Base-by-base conservation (phyloP, 306 rosid genomes). In the Inga leiocalycina region DNA sequence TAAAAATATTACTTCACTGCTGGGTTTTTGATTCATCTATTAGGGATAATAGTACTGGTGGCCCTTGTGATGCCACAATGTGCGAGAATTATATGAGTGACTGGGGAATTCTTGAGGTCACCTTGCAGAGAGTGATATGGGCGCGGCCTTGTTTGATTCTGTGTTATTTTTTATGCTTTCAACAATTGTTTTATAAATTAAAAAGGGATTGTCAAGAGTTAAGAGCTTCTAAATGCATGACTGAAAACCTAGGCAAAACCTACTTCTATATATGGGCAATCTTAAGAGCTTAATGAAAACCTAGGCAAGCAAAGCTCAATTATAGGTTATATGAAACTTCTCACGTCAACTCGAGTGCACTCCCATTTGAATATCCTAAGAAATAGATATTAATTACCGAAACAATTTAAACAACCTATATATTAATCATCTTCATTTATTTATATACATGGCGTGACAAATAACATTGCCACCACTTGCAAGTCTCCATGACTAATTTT, bases 401-500 rank as follows among this genome's bases (percentile, higher is more conserved):
- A 39, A 39, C 19, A 51, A 16, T 4, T 5, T 4, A 15, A 51
- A 54, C 22, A 54, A 19, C 3, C 61, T 19, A 54, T 16, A 4
- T 52, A 52, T 52, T 6, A 20, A 57, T 30, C 30, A 19, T 57
- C 64, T 57, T 57, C 24, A 20, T 57, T 57, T 8, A 10, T 57
- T 57, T n/a, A 57, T 2, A 57, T 54, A 19, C 30, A n/a, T n/a
- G 56, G 64, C 30, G 30, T 20, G 64, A 57, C 12, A 57, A 57
- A 20, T 7, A 0, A 57, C n/a, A 57, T 20, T 57, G 24, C 19
- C 13, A 12, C 13, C 6, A 17, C 6, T 5, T 2, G 7, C 6
- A 57, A 19, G 24, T 87, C 89, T 81, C 88, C 79, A 83, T 88
- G 83, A 73, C 0, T 52, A 39, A 52, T 84, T 87, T 85, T 74